These are phyloP conservation scores for Lentinus tigrinus DNA, from an alignment of 768 basidiomycete genomes.

Conservation along the genomic window DNA sequence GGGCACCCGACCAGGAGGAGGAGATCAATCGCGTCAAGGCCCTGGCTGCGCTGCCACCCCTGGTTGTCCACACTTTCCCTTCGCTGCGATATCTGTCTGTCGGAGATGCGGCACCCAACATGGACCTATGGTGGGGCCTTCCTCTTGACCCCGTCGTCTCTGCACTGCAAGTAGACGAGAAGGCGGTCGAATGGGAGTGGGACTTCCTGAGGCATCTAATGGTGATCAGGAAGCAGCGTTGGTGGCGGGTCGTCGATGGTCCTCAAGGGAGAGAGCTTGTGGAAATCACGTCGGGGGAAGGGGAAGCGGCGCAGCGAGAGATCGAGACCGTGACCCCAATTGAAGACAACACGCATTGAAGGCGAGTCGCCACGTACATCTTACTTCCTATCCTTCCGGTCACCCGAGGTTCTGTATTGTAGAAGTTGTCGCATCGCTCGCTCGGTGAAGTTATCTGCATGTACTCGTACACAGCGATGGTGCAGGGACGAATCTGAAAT, in stretches of 20 bases:
- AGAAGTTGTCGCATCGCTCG: no score
- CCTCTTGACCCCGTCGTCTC: not conserved
- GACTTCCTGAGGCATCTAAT: constrained; percentile 1
- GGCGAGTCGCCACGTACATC: no score
- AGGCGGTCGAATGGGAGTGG: not conserved
- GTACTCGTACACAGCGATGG: no score
- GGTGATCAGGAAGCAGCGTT: not conserved
- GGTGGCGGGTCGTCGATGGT: not conserved
- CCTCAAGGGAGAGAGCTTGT: not conserved
- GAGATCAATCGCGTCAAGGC: not conserved
- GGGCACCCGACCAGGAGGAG: not conserved
- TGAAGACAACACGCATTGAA: no score
- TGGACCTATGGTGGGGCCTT: not conserved
- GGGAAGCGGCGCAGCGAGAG: not conserved
- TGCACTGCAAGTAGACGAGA: not conserved
- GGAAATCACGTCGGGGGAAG: not conserved
- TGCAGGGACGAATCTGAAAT: no score
- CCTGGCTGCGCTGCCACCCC: not conserved
- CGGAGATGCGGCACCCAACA: not conserved
- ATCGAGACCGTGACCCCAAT: not conserved
- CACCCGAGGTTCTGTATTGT: no score
- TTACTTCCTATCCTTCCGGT: not conserved
- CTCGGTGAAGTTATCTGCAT: no score
- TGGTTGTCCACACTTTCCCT: not conserved
- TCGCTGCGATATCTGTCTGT: not conserved